These are phyloP conservation scores for Penicillium sp. DNA, from an alignment of 2,329 filamentous ascomycete genomes.

Conservation along the genomic window DNA sequence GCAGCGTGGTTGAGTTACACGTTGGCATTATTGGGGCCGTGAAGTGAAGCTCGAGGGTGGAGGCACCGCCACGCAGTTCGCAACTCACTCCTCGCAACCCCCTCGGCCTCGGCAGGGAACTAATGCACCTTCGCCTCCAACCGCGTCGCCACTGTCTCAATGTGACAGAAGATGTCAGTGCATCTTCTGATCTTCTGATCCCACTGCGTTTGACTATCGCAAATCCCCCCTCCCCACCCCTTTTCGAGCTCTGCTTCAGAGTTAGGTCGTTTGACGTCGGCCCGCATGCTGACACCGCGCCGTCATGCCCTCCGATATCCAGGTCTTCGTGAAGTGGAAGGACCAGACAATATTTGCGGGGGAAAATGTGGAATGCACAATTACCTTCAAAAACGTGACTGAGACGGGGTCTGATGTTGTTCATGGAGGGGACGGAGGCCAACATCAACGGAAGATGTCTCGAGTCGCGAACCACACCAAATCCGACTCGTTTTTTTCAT, in stretches of 20 bases:
- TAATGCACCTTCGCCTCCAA: slow-evolving; percentile 8
- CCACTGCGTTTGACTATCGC: slow-evolving; percentile 4
- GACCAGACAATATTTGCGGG: slow-evolving; percentile 93
- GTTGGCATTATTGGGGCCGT: not conserved
- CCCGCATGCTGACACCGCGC: slow-evolving; percentile 34
- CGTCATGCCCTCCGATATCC: slow-evolving; percentile 68
- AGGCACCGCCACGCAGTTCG: slow-evolving; percentile 17
- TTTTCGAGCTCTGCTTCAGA: slow-evolving; percentile 11
- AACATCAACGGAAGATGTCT: slow-evolving; percentile 39
- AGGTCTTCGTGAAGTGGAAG: slow-evolving; percentile 93
- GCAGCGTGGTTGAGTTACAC: not conserved
- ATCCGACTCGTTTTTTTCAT: slow-evolving; percentile 39
- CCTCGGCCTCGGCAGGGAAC: slow-evolving; percentile 15
- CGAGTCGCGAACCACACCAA: slow-evolving; percentile 35
- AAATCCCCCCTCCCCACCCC: slow-evolving; percentile 3
- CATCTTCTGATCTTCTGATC: no score
- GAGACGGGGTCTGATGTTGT: slow-evolving; percentile 39
- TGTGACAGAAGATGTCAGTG: no score
- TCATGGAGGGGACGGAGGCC: slow-evolving; percentile 26
- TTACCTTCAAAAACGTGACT: slow-evolving; percentile 88
- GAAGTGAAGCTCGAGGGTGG: slow-evolving; percentile 6
- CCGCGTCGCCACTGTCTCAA: no score
- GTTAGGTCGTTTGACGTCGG: slow-evolving; percentile 15
- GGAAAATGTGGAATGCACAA: slow-evolving; percentile 91
- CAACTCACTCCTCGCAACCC: slow-evolving; percentile 4